phyloP scores from a whole-genome alignment of 345 rosid genomes.

The Salix viminalis region DNA sequence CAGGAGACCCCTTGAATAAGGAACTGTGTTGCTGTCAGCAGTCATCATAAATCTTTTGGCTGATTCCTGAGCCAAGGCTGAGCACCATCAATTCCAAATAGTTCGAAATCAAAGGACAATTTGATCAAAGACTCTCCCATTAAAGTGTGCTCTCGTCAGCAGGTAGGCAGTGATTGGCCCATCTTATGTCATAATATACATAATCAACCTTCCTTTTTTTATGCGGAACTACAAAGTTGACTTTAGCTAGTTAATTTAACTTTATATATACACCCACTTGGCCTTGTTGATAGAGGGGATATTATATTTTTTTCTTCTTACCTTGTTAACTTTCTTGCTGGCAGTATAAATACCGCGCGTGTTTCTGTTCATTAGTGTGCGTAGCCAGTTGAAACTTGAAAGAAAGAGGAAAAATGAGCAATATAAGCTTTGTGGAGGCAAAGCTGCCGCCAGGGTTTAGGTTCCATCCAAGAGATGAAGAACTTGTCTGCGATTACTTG shows the following conservation, averaged over 20 bases:
- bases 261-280: conserved; percentile 1
- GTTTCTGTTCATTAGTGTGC: neutral
- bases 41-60: neutral
- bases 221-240: conserved; percentile 7
- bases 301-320: neutral
- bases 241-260: neutral
- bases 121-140: neutral
- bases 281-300: neutral
- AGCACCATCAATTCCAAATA: neutral
- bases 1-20: neutral
- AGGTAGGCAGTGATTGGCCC: neutral
- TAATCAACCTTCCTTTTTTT: neutral
- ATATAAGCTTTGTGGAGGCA: conserved; percentile 33
- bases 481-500: conserved; percentile 85
- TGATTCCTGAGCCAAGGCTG: neutral
- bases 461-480: conserved; percentile 87
- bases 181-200: neutral
- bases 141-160: neutral
- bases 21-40: neutral
- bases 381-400: conserved; percentile 1
- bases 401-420: conserved; percentile 11
- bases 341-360: neutral
- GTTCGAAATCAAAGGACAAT: neutral
- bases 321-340: neutral
- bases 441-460: conserved; percentile 84